phyloP scores from a whole-genome alignment of 2,329 filamentous ascomycete genomes.

The Kalmusia sp. region DNA sequence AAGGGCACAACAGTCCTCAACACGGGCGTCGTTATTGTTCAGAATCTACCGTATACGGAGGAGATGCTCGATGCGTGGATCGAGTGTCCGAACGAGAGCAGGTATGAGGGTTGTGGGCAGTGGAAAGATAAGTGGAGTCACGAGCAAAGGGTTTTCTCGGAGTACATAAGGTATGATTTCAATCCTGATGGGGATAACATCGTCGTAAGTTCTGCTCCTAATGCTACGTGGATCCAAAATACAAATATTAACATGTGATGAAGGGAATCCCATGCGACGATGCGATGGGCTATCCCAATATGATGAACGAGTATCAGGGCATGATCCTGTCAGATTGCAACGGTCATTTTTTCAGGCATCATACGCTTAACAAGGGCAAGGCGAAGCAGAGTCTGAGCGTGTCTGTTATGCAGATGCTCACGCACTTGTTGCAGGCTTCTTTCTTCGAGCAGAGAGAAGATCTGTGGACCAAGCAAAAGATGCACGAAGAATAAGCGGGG shows the following conservation, averaged over 20 bases:
- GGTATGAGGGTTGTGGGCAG: constrained; percentile 32
- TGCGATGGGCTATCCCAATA: constrained; percentile 41
- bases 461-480: constrained; percentile 5
- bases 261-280: constrained; percentile 42
- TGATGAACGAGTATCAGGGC: constrained; percentile 19
- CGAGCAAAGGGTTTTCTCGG: constrained; percentile 43
- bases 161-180: constrained; percentile 44
- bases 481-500: background rate
- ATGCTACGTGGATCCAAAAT: background rate
- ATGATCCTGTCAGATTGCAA: constrained; percentile 30
- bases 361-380: constrained; percentile 27
- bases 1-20: constrained; percentile 46
- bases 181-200: constrained; percentile 32
- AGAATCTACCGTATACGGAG: constrained; percentile 31
- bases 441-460: constrained; percentile 6
- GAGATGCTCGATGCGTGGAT: constrained; percentile 41
- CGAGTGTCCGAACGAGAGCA: constrained; percentile 33
- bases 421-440: constrained; percentile 16
- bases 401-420: constrained; percentile 20
- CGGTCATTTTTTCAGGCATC: constrained; percentile 38
- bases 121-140: constrained; percentile 40
- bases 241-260: background rate
- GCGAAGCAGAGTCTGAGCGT: constrained; percentile 13
- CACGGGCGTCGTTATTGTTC: constrained; percentile 49
- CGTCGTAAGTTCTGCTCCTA: constrained; percentile 20